Base-by-base conservation (phyloP, 2,329 filamentous ascomycete species). In the Aspergillus sp. region DNA sequence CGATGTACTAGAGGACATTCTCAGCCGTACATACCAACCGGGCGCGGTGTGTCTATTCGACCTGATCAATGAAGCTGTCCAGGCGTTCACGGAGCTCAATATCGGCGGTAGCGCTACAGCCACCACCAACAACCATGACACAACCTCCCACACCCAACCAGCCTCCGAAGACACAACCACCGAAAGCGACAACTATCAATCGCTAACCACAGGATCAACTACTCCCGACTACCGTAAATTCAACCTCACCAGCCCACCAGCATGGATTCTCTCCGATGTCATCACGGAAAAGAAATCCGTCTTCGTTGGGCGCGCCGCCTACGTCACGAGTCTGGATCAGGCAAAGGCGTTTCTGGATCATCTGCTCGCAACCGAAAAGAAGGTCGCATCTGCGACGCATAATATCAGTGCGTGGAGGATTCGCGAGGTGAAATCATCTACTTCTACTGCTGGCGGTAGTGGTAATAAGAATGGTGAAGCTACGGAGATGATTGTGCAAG, bases 341-440 rank as follows among this genome's bases (percentile, higher is more conserved):
- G 94, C 93, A 2, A 85, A 87, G 60, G 76, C 80, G 2, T 93
- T 86, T 70, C 78, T 98, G 1, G 82, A 86, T 47, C 88, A 96
- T 74, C 83, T 99, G 1, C 82, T 97, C 7, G 84, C 88, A 5
- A 90, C 87, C 8, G 92, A 98, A 76, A 92, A 90, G 78, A 92
- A 91, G 67, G 89, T 92, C 38, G 89, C 92, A n/a, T 81, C 84
- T 50, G 95, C 95, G 4, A 92, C 94, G 62, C 95, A 99, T 76
- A 98, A 98, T 75, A 97, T 99, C 72, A 93, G 90, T 19, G 94
- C 94, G 1, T 98, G 92, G 91, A 86, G 95, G 10, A 93, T 98
- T 57, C 86, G 85, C 17, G 70, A 78, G 63, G 69, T 63, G 58
- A 70, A 62, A 41, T 48, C 25, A 30, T 12, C 13, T 47, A 10